Percentiles rank a stretch among this genome's conserved stretches.
Conservation (phyloP, 2,329 filamentous ascomycete genomes). For the Cryphonectria nitschkei region DNA sequence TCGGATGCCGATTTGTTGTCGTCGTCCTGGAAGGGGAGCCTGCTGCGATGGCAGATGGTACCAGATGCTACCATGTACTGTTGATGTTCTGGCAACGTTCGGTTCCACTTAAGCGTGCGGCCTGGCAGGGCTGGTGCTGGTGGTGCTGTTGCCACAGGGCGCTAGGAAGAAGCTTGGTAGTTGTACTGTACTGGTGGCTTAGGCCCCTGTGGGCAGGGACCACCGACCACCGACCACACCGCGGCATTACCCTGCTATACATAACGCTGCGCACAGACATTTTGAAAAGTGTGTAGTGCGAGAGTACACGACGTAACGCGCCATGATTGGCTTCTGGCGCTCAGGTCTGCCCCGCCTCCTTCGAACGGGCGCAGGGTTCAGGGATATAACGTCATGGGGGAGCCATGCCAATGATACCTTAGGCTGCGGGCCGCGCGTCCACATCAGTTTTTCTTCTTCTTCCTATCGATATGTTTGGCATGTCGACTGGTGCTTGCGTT, state of each 20-base stretch:
- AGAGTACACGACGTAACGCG: no score
- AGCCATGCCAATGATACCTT: neutral
- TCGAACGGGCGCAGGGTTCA: neutral
- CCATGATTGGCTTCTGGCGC: neutral
- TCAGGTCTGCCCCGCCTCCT: neutral
- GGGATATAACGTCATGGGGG: neutral
- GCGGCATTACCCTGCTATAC: neutral
- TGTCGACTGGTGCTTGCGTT: neutral
- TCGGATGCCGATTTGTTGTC: neutral
- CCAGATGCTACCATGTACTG: neutral
- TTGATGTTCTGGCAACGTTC: neutral
- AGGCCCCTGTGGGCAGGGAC: no score
- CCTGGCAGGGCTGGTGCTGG: neutral
- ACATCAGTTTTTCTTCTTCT: neutral
- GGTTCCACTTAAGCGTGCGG: neutral
- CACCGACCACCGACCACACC: no score
- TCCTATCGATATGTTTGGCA: neutral
- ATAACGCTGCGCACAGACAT: neutral
- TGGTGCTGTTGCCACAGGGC: neutral
- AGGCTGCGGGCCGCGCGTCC: slow-evolving; percentile 1
- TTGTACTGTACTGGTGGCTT: neutral
- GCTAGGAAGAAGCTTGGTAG: neutral
- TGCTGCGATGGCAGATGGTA: neutral
- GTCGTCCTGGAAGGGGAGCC: neutral
- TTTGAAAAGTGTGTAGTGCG: no score